Percentiles rank a stretch among this genome's conserved stretches.
phyloP scores from a whole-genome alignment of 2,329 filamentous ascomycete genomes.

The Diaporthe aspalathi region DNA sequence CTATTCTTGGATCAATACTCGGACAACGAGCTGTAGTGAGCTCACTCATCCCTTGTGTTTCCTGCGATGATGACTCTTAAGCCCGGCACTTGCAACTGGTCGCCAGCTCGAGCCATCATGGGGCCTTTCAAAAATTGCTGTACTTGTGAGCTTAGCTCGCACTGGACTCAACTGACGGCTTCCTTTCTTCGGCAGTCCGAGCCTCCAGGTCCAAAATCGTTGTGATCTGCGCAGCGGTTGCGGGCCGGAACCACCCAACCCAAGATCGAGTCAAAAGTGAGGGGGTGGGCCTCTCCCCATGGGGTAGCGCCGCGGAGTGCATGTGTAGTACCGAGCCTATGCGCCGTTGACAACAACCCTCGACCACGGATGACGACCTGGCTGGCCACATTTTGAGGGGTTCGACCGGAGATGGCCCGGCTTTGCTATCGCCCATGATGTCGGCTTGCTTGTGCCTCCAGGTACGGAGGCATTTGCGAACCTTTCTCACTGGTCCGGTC shows the following conservation, averaged over 20 bases:
- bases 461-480: background rate
- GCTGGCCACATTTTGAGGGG: background rate
- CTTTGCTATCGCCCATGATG: background rate
- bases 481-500: background rate
- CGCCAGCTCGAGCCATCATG: background rate
- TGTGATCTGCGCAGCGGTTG: slow-evolving; percentile 7
- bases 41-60: too few relatives aligned
- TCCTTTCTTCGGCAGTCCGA: slow-evolving; percentile 18
- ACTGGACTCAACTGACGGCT: background rate
- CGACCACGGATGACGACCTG: too few relatives aligned
- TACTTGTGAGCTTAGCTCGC: background rate
- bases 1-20: too few relatives aligned
- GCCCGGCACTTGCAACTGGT: too few relatives aligned
- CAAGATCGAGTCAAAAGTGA: slow-evolving; percentile 23
- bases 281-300: slow-evolving; percentile 9
- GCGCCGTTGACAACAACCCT: background rate
- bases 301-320: slow-evolving; percentile 15
- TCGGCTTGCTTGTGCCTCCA: background rate
- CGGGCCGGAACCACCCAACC: slow-evolving; percentile 4
- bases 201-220: background rate
- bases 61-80: background rate
- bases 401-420: slow-evolving; percentile 5
- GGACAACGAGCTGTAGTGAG: too few relatives aligned
- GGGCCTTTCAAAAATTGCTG: too few relatives aligned
- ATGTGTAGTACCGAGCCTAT: slow-evolving; percentile 8